Conservation (phyloP, 1,284 basidiomycete species). For the Pseudozyma sp. region DNA sequence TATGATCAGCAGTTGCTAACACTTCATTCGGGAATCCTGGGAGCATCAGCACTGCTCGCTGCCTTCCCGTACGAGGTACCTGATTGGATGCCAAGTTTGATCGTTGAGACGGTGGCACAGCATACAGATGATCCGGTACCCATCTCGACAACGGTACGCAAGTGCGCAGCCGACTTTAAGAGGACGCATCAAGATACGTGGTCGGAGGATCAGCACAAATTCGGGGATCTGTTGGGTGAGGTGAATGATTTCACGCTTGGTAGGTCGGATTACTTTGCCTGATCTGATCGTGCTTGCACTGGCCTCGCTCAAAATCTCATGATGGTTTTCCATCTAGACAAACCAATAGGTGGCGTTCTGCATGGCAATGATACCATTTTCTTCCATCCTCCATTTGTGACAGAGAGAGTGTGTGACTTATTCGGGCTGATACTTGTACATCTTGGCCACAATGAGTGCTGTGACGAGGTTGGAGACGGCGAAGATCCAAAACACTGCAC, state of each 20-base stretch:
- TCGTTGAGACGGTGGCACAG: conserved; percentile 74
- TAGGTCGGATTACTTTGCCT: conserved; percentile 66
- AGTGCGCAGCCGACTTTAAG: conserved; percentile 88
- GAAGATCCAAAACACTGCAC: conserved; percentile 60
- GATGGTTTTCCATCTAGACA: too few species aligned
- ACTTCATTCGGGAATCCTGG: conserved; percentile 89
- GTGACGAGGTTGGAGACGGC: conserved; percentile 45
- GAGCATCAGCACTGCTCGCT: conserved; percentile 81
- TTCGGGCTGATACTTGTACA: conserved; percentile 44
- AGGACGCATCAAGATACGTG: conserved; percentile 79
- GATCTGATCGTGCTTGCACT: not conserved
- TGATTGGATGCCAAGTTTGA: conserved; percentile 83
- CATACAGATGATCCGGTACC: conserved; percentile 92
- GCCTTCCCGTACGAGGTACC: conserved; percentile 88
- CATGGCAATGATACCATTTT: not conserved
- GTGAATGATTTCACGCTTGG: conserved; percentile 66
- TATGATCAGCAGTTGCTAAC: conserved; percentile 81
- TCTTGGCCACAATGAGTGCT: conserved; percentile 37
- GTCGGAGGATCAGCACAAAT: conserved; percentile 88
- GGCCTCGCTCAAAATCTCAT: not conserved
- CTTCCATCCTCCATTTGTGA: not conserved
- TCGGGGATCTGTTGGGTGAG: conserved; percentile 75
- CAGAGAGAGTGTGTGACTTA: not conserved
- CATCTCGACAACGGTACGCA: conserved; percentile 88
- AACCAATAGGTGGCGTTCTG: not conserved